Conservation (phyloP, 768 basidiomycete species). For the Pholiota conissans region DNA sequence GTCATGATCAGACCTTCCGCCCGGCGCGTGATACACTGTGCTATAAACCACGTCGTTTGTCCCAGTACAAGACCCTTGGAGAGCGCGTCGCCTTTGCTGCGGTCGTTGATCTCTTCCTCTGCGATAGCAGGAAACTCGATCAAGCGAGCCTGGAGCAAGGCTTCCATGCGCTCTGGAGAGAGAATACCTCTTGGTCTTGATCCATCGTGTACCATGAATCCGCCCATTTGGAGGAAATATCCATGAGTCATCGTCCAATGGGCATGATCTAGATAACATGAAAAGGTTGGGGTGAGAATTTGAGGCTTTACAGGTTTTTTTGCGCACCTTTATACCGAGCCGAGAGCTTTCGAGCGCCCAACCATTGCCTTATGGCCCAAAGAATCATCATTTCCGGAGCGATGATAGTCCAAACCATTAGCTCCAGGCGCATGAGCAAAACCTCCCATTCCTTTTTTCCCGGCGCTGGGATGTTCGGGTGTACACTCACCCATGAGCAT, state of each 20-base stretch:
- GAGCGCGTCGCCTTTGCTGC: not conserved
- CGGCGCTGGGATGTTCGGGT: conserved; percentile 1
- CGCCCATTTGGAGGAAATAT: conserved; percentile 4
- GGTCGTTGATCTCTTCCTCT: not conserved
- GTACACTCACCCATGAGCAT: not conserved
- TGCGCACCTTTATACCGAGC: no score
- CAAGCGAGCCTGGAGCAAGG: not conserved
- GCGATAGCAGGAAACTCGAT: not conserved
- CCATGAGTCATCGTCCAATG: not conserved
- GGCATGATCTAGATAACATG: no score
- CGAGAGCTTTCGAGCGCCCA: not conserved
- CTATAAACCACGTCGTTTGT: not conserved
- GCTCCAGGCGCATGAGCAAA: not conserved
- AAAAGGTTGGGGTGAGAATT: not conserved
- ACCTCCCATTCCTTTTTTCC: not conserved
- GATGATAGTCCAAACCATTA: conserved; percentile 3
- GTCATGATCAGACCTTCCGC: no score
- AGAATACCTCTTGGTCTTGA: not conserved
- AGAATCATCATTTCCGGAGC: conserved; percentile 1
- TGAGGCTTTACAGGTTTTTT: no score
- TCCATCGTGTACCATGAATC: not conserved
- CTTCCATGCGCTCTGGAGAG: not conserved
- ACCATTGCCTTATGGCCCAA: not conserved
- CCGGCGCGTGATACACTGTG: not conserved
- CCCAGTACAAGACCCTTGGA: no score